These are phyloP conservation scores for Gigaspora rosea DNA, from an alignment of 192 early-diverging fungal genomes.

Conservation along the genomic window DNA sequence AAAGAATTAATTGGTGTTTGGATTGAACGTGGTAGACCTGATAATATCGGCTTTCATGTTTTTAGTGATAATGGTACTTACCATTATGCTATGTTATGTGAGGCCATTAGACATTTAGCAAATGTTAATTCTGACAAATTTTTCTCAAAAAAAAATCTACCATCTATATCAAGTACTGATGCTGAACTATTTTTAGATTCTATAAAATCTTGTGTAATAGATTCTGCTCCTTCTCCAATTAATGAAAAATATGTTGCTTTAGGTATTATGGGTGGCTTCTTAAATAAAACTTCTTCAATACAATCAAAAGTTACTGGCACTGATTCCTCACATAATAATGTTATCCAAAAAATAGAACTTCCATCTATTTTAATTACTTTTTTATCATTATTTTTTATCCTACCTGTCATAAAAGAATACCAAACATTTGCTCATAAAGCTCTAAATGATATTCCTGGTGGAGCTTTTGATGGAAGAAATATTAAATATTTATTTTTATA, in stretches of 20 bases:
- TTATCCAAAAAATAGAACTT: neutral
- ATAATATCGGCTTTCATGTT: slow-evolving; percentile 29
- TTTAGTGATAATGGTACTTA: slow-evolving; percentile 29
- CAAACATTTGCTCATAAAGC: slow-evolving; percentile 22
- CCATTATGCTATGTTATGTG: slow-evolving; percentile 30
- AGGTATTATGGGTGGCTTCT: slow-evolving; percentile 20
- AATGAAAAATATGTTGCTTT: slow-evolving; percentile 26
- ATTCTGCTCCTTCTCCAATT: slow-evolving; percentile 33
- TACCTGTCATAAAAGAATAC: slow-evolving; percentile 16
- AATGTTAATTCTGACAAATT: neutral
- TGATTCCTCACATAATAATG: neutral
- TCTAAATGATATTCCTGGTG: slow-evolving; percentile 15
- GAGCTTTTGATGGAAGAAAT: slow-evolving; percentile 2
- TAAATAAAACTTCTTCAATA: neutral
- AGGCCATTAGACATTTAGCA: slow-evolving; percentile 3
- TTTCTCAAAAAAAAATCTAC: neutral
- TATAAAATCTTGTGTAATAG: slow-evolving; percentile 26
- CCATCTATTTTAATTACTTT: neutral
- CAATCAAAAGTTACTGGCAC: neutral
- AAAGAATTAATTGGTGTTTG: slow-evolving; percentile 11
- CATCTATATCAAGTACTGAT: neutral
- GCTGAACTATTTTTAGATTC: slow-evolving; percentile 24
- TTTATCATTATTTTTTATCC: slow-evolving; percentile 1
- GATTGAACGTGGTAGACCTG: slow-evolving; percentile 19
- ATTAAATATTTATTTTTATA: slow-evolving; percentile 20